Evolutionary conservation across 139 green algal genomes (phyloP), one percentile per base, ranked within the genome.

Genomic region (Haematococcus lacustris): DNA sequence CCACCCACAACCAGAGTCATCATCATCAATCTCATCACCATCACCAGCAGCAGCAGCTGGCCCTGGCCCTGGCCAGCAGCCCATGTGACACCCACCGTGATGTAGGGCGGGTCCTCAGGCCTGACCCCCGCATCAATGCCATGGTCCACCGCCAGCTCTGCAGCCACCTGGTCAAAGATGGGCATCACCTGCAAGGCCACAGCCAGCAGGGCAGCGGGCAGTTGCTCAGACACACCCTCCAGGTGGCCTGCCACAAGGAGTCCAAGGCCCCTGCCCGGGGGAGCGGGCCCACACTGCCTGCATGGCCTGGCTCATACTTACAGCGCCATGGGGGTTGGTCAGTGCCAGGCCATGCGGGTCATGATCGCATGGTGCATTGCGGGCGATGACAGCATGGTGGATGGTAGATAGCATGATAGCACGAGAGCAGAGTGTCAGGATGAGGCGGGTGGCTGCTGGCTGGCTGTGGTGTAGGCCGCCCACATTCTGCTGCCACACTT

Each of bases 131-230:
- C 53, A 25, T 53, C 70, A 21, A 25, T 9, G 2, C 51, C 30
- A 9, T 75, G 37, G 13, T 53, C 9, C 53, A 79, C 63, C 28
- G 75, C 70, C 30, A 75, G 25, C 21, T 68, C 21, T 3, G 28
- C 28, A 5, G 53, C 53, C 28, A 61, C 51, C n/a, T 38, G 13
- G 28, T 68, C 70, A 35, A 68, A 38, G 3, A 68, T 25, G 1
- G 70, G 57, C 38, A 66, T 43, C n/a, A 65, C 47, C 47, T 65
- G 68, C 68, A 40, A 50, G n/a, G n/a, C n/a, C n/a, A n/a, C n/a
- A n/a, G n/a, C n/a, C n/a, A n/a, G n/a, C n/a, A n/a, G n/a, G n/a
- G n/a, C n/a, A n/a, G n/a, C n/a, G n/a, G n/a, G n/a, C n/a, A n/a
- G n/a, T n/a, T n/a, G n/a, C n/a, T n/a, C n/a, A n/a, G 64, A 9